These are phyloP conservation scores for Vanilla planifolia DNA, from an alignment of 106 monocot genomes.

Conservation along the genomic window DNA sequence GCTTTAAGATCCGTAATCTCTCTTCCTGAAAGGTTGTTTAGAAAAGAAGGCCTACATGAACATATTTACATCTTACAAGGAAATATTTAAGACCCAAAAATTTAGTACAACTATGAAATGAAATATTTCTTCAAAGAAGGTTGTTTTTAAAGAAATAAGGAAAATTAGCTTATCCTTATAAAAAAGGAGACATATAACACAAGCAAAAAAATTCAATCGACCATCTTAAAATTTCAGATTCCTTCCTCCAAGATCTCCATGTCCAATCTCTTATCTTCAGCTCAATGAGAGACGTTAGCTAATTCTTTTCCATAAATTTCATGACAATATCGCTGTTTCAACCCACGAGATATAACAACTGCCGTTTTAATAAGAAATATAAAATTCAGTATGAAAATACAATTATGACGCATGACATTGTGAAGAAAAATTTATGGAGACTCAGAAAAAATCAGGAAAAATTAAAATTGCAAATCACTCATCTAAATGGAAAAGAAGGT, in stretches of 20 bases:
- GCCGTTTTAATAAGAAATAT: background rate
- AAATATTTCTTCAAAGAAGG: too few species aligned
- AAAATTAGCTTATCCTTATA: background rate
- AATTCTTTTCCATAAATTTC: background rate
- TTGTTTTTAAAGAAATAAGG: too few species aligned
- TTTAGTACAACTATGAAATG: too few species aligned
- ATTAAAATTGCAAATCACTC: background rate
- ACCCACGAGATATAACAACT: background rate
- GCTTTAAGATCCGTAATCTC: slow-evolving; percentile 53
- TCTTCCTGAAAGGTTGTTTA: slow-evolving; percentile 53
- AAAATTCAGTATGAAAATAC: background rate
- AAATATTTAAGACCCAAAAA: too few species aligned
- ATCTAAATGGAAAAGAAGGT: background rate
- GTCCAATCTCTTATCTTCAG: too few species aligned
- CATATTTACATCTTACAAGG: too few species aligned
- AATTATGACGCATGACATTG: background rate
- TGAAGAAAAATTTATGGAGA: background rate
- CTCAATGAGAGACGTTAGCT: too few species aligned
- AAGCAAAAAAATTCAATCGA: background rate
- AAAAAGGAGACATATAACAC: background rate
- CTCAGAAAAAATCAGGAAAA: background rate
- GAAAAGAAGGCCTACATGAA: background rate
- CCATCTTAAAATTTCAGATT: background rate
- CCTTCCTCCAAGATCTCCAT: background rate
- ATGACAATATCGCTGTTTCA: background rate